Conservation (phyloP, 306 rosid species). For the Dryas drummondii region DNA sequence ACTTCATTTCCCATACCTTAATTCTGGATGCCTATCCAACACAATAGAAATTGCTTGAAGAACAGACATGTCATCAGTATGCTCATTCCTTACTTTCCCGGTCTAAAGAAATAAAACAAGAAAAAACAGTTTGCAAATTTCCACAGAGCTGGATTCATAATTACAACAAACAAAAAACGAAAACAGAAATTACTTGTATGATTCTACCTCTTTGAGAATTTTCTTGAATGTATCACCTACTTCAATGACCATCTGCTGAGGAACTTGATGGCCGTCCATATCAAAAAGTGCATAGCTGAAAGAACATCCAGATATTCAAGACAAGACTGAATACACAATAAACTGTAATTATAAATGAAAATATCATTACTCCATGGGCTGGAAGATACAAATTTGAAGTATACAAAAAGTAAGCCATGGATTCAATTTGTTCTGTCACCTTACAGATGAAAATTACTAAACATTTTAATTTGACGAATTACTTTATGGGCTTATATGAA, state of each 20-base stretch:
- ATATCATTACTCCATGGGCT: neutral
- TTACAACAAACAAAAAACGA: neutral
- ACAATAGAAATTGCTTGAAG: slow-evolving; percentile 61
- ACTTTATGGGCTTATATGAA: neutral
- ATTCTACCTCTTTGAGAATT: slow-evolving; percentile 60
- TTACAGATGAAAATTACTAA: neutral
- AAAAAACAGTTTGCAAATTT: neutral
- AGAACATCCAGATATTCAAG: slow-evolving; percentile 15
- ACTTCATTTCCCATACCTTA: slow-evolving; percentile 39
- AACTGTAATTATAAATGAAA: neutral
- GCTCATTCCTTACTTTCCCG: slow-evolving; percentile 66
- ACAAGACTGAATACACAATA: neutral
- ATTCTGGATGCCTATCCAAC: slow-evolving; percentile 56
- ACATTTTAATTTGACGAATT: neutral
- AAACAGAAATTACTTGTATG: neutral
- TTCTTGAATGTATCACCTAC: slow-evolving; percentile 70
- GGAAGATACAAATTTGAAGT: slow-evolving; percentile 1
- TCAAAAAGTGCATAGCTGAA: slow-evolving; percentile 69
- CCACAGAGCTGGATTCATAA: neutral
- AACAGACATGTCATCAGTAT: slow-evolving; percentile 62
- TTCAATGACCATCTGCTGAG: slow-evolving; percentile 59
- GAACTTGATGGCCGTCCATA: slow-evolving; percentile 69
- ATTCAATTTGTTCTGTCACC: neutral
- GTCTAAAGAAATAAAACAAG: slow-evolving; percentile 34
- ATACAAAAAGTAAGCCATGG: neutral